Evolutionary conservation across 306 rosid species (phyloP).

Genomic region (Abrus precatorius): DNA sequence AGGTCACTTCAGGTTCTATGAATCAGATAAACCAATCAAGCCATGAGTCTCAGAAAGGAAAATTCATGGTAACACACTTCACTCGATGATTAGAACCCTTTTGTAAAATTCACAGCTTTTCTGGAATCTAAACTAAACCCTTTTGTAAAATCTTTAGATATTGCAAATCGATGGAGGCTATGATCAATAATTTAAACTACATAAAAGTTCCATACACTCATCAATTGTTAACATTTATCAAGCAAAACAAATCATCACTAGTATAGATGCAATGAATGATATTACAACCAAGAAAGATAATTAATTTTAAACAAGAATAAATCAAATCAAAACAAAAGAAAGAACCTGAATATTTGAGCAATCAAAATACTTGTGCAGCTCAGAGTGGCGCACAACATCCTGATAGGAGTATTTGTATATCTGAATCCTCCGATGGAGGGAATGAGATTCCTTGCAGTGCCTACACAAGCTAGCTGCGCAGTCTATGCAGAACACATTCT

Average conservation of each 20-base stretch:
- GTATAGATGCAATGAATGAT: not conserved
- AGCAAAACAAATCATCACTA: constrained; percentile 16
- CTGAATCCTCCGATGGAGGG: constrained; percentile 70
- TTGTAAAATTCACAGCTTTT: not conserved
- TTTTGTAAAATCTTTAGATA: not conserved
- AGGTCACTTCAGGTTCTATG: not conserved
- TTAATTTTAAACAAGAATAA: not conserved
- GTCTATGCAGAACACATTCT: constrained; percentile 79
- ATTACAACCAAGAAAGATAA: constrained; percentile 5
- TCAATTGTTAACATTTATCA: not conserved
- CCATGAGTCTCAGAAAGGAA: not conserved
- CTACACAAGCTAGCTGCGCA: constrained; percentile 69
- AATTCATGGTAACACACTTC: not conserved
- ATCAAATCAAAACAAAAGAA: constrained; percentile 12
- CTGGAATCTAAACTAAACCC: not conserved
- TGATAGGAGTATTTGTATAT: constrained; percentile 78
- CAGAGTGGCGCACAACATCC: constrained; percentile 75
- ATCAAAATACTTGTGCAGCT: constrained; percentile 73
- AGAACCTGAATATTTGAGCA: constrained; percentile 90
- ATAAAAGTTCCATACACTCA: not conserved
- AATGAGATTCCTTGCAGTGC: constrained; percentile 69
- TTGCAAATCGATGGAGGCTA: not conserved
- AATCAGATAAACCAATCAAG: constrained; percentile 14
- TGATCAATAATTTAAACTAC: not conserved
- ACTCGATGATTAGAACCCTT: constrained; percentile 5